A percentile compares a stretch with the other conserved stretches of the same genome.
Conservation (phyloP, 2,329 filamentous ascomycete genomes). For the Cadophora sp. region DNA sequence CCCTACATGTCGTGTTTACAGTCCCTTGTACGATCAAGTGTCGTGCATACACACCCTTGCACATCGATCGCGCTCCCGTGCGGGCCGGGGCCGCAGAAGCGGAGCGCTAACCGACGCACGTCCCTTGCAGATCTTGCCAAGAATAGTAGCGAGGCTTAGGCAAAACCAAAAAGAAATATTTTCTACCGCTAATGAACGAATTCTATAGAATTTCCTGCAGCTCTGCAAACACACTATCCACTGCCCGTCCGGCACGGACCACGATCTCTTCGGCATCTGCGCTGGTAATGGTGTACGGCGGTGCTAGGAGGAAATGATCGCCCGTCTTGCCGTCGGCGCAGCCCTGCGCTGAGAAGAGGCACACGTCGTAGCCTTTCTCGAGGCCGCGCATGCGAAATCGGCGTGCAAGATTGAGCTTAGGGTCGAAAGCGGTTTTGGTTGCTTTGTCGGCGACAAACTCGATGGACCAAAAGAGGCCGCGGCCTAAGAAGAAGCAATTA, state of each 20-base stretch:
- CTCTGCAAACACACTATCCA: slow-evolving; percentile 42
- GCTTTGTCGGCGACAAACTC: background rate
- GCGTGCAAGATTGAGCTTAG: background rate
- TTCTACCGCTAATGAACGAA: background rate
- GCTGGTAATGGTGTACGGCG: background rate
- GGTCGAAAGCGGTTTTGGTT: background rate
- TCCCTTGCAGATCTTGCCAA: background rate
- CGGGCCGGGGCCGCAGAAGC: too few relatives aligned
- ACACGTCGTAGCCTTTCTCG: background rate
- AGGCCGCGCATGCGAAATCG: background rate
- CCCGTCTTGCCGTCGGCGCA: background rate
- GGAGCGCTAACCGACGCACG: too few relatives aligned
- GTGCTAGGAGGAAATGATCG: background rate
- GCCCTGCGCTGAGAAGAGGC: background rate
- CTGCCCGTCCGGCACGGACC: background rate
- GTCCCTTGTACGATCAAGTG: background rate
- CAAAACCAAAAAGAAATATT: background rate
- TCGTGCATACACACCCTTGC: background rate
- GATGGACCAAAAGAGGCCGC: background rate
- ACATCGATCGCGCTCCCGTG: background rate
- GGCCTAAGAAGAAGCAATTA: background rate
- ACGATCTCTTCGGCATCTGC: slow-evolving; percentile 1
- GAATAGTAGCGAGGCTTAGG: background rate
- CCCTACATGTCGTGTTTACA: background rate
- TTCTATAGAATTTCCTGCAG: background rate